Evolutionary conservation across 306 rosid genomes (phyloP), one percentile per base, ranked within the genome.

Genomic region (Cicer arietinum): DNA sequence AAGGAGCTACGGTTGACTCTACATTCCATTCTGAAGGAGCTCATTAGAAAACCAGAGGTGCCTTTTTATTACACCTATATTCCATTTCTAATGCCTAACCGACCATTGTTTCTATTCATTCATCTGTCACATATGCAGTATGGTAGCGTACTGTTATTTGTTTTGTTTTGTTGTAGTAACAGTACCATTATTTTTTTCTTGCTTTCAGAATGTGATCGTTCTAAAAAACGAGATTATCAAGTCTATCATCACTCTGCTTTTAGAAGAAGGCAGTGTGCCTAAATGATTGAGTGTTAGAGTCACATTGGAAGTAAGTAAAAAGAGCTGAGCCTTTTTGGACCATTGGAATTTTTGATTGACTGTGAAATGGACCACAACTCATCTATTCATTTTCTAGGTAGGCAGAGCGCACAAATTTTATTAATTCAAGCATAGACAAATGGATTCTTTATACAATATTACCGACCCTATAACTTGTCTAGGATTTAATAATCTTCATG

Each of bases 41-140:
- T 91, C 74, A 94, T 87, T 35, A 82, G 91, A 82, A 91, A 83
- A 75, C 98, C 98, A 17, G 96, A 87, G 98, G 98, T 93, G 64
- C 39, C 65, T n/a, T 75, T 61, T 58, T 30, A 46, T 63, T 30
- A 46, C 48, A 73, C 63, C 75, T 67, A 71, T 41, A 42, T 65
- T 81, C 71, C 64, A 25, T 62, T 22, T 48, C 40, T 53, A 56
- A 46, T 30, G 5, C 37, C 37, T 30, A 30, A 30, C 37, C 37
- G 37, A 30, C 5, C 37, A 30, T 30, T 30, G 37, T 30, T 30
- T 30, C 37, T 30, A 30, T 4, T 30, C 37, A 30, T 30, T 30
- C 40, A 56, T 41, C 11, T 43, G 35, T 70, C 42, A 43, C 9
- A n/a, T 78, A 10, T 51, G 25, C 20, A 52, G 30, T 61, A 52